phyloP scores from a whole-genome alignment of 495 filamentous ascomycete species.

The Hypoxylon lienhwacheense region DNA sequence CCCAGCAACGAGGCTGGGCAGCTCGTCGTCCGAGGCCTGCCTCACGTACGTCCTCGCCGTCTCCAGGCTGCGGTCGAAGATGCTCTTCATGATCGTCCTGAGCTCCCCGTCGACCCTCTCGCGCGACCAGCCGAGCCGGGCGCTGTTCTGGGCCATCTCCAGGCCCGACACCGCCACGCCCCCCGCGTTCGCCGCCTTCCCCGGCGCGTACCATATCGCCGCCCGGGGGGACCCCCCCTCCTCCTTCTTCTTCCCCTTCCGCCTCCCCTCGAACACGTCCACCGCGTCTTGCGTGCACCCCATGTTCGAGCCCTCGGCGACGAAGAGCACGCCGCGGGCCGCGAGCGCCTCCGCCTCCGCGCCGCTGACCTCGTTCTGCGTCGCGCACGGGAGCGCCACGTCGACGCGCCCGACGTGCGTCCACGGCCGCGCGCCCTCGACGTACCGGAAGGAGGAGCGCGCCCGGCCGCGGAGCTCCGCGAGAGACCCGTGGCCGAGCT shows the following conservation, averaged over 20 bases:
- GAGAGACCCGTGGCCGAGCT: conserved; percentile 84
- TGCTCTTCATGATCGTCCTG: conserved; percentile 90
- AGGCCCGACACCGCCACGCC: conserved; percentile 97
- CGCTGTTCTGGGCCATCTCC: conserved; percentile 98
- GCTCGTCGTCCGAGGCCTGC: conserved; percentile 70
- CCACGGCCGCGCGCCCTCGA: conserved; percentile 89
- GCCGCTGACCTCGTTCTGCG: conserved; percentile 93
- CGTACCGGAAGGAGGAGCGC: conserved; percentile 78
- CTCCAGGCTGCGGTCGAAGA: conserved; percentile 87
- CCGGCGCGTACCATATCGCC: conserved; percentile 96
- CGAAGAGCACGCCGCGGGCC: conserved; percentile 73
- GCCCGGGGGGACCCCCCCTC: too few relatives aligned
- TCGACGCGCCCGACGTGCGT: conserved; percentile 84
- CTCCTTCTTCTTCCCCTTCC: conserved; percentile 64
- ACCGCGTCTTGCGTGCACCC: conserved; percentile 96
- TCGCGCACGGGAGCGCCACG: conserved; percentile 88
- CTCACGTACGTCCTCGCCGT: conserved; percentile 88
- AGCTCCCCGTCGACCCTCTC: conserved; percentile 93
- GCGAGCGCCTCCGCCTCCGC: conserved; percentile 87
- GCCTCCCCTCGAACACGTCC: conserved; percentile 83
- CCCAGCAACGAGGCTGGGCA: conserved; percentile 88
- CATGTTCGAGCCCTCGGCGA: conserved; percentile 99
- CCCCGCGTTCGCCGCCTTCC: conserved; percentile 95
- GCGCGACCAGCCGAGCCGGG: conserved; percentile 77
- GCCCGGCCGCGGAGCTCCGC: conserved; percentile 60